Base-by-base conservation (phyloP, 1,284 basidiomycete genomes). In the Ceratorhiza oryzae-sativae region DNA sequence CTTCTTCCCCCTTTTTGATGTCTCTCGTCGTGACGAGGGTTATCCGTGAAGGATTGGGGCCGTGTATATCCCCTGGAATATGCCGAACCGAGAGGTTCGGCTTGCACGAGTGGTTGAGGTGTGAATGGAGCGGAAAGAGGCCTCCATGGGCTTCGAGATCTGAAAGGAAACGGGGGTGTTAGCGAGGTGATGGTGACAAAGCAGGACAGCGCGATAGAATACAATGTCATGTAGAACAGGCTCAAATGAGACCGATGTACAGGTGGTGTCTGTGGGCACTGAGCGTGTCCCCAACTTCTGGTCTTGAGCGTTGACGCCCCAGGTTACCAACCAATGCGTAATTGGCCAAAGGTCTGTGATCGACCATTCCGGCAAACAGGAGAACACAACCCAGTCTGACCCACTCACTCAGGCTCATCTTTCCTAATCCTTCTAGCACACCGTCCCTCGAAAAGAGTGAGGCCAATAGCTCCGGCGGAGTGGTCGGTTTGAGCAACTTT, bases 101-200 rank as follows among this genome's bases (percentile, higher is more conserved):
- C 3, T 81, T 79, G 80, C 94, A 97, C 15, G 85, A 86, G 79
- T 96, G 94, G 80, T 96, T 96, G 46, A 96, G 79, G 78, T 95
- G 93, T 1, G 92, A 91, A 79, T 97, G 94, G 9, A 97, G 85
- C 6, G 86, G 85, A 80, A 95, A 96, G 10, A 96, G 82, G 1
- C 93, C 94, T 3, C 94, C 94, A 74, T 94, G 92, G 1, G 89
- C 87, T 80, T 96, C 94, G 72, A 94, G 83, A 78, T 95, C 90
- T 92, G 74, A 3, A 32, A 60, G 42, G 6, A 4, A 18, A 30
- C 2, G 8, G 27, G 23, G 3, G 3, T 3, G 49, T 53, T 53
- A 53, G 46, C 39, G 41, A 3, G 42, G 13, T 39, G 8, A 39
- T 39, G 36, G 36, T 6, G 13, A 13, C 6, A 39, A 39, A 39